Base-by-base conservation (phyloP, 1,284 basidiomycete genomes). In the Erythrobasidium hasegawianum region DNA sequence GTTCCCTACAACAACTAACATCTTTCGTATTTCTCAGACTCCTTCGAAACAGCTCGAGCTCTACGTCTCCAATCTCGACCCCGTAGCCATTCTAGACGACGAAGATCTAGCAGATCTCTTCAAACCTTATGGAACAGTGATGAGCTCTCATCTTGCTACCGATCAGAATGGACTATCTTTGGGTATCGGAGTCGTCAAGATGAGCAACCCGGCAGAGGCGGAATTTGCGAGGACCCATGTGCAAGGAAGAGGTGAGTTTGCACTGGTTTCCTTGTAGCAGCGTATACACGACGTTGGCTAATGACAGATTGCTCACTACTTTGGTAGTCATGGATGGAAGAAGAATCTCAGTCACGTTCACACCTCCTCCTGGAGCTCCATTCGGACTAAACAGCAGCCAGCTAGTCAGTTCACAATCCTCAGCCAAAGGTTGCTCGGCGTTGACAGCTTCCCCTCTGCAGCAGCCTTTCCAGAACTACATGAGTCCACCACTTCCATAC, bases 41-140 rank as follows among this genome's bases (percentile, higher is more conserved):
- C 41, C 41, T 22, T 26, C 53, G 16, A 55, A 53, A 26, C 56
- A 55, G 2, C 18, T 65, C 13, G 62, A 65, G 26, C 62, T 65
- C 27, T 65, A 65, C 38, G 56, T 65, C 26, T 49, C 62, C 18
- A 65, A 58, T 33, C 56, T 65, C 2, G 62, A 65, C 33, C 62
- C 62, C 2, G 55, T 52, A 18, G 62, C 62, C 5, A 58, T 65
- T n/a, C 43, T 65, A 4, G 62, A 65, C 38, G 62, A 65, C 33
- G 62, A 65, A n/a, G 56, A 65, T 26, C 47, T 65, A n/a, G 55
- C 62, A 7, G 20, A 43, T 16, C 22, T 65, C 18, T 65, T 65
- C 56, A 58, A 45, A 33, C 55, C 43, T 10, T 65, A 47, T 20
- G 62, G 62, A 18, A 65, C 40, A 2, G 62, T 65, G 13, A 8